phyloP scores from a whole-genome alignment of 2,329 filamentous ascomycete genomes.

The Ophiocordyceps camponoti-leonardi region DNA sequence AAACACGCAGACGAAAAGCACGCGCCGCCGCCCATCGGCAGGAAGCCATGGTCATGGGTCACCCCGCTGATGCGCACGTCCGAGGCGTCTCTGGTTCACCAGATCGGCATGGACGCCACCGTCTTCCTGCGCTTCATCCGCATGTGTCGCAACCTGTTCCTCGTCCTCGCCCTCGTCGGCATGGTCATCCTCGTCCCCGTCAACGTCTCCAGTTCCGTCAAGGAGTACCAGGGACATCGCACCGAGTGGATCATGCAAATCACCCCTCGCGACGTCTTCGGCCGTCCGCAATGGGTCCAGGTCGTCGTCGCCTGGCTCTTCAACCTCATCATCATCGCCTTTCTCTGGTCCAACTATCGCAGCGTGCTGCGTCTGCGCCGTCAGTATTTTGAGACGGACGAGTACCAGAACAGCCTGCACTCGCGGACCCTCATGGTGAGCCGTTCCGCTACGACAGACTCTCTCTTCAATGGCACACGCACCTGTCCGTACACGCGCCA shows the following conservation, averaged over 20 bases:
- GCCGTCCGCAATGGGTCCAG: slow-evolving; percentile 37
- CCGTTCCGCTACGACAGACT: neutral
- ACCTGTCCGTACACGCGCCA: neutral
- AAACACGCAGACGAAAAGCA: slow-evolving; percentile 87
- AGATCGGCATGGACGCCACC: slow-evolving; percentile 78
- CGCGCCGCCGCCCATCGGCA: slow-evolving; percentile 71
- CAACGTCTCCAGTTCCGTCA: slow-evolving; percentile 37
- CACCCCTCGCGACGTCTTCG: slow-evolving; percentile 38
- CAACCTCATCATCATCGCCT: slow-evolving; percentile 58
- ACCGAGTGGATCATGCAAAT: slow-evolving; percentile 38
- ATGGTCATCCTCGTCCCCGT: slow-evolving; percentile 67
- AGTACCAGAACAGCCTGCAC: slow-evolving; percentile 79
- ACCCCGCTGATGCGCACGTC: slow-evolving; percentile 59
- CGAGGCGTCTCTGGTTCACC: slow-evolving; percentile 62
- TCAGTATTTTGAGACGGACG: slow-evolving; percentile 66
- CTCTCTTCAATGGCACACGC: too few species aligned
- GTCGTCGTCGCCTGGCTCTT: slow-evolving; percentile 46
- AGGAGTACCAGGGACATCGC: slow-evolving; percentile 6
- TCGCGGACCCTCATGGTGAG: slow-evolving; percentile 49
- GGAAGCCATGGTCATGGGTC: slow-evolving; percentile 78
- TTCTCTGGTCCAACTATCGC: slow-evolving; percentile 82
- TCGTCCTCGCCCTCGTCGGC: slow-evolving; percentile 53
- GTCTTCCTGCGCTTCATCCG: slow-evolving; percentile 75
- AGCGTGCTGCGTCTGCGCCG: slow-evolving; percentile 55
- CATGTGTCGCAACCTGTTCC: slow-evolving; percentile 88